These are phyloP conservation scores for Aureoboletus auriporus DNA, from an alignment of 768 basidiomycete species.

Conservation along the genomic window DNA sequence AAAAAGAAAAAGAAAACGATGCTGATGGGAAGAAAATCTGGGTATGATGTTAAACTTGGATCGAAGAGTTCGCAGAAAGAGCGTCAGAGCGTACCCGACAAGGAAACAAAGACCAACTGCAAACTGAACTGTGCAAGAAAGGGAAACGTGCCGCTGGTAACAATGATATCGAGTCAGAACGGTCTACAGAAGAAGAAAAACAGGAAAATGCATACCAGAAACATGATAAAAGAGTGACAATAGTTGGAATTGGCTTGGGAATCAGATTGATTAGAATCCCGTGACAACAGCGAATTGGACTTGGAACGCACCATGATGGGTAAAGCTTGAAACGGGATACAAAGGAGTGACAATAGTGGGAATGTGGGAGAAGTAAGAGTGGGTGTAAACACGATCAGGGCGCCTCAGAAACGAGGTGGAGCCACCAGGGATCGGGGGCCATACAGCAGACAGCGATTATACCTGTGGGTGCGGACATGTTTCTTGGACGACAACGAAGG, in stretches of 20 bases:
- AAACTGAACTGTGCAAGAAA: background rate
- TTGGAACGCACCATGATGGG: constrained; percentile 1
- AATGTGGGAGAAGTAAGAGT: background rate
- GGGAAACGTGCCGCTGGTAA: background rate
- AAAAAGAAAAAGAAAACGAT: background rate
- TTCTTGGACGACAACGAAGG: constrained; percentile 1
- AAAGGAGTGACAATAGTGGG: constrained; percentile 19
- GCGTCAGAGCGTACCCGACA: constrained; percentile 1
- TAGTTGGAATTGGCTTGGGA: constrained; percentile 7
- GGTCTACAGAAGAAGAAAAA: background rate
- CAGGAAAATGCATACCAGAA: background rate
- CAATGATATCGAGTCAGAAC: background rate
- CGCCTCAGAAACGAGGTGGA: constrained; percentile 3
- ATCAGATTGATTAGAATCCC: background rate
- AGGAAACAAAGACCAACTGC: background rate
- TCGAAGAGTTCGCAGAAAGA: no score
- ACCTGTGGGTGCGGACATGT: constrained; percentile 1
- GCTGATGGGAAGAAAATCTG: background rate
- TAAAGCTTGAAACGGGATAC: background rate
- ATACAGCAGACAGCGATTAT: constrained; percentile 2
- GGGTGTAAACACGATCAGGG: background rate
- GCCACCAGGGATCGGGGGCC: background rate
- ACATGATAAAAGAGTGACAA: constrained; percentile 13
- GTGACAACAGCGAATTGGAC: background rate
- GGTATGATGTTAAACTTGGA: background rate